These are phyloP conservation scores for Phascolomyces articulosus DNA, from an alignment of 371 early-diverging fungal species.

Conservation along the genomic window DNA sequence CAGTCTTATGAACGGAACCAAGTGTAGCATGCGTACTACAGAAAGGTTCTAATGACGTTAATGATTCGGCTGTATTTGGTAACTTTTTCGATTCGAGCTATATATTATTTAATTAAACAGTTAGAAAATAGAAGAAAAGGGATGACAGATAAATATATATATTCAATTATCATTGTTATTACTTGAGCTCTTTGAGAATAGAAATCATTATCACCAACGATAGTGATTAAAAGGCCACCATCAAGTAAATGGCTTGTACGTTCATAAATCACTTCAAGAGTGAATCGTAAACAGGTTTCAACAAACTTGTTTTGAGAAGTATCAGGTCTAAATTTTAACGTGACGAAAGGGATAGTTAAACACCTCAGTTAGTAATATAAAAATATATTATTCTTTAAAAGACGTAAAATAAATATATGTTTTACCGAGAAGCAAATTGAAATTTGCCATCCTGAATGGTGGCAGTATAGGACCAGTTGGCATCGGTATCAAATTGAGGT, in stretches of 20 bases:
- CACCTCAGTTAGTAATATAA: too few relatives aligned
- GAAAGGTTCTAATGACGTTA: constrained; percentile 69
- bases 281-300: constrained; percentile 34
- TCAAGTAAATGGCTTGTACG: neutral
- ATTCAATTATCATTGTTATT: too few relatives aligned
- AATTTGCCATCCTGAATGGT: constrained; percentile 20
- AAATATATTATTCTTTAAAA: too few relatives aligned
- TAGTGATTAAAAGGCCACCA: constrained; percentile 66
- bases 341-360: neutral
- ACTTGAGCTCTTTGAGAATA: constrained; percentile 87
- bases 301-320: constrained; percentile 40
- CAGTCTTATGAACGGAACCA: constrained; percentile 90
- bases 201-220: constrained; percentile 93
- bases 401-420: neutral
- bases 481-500: constrained; percentile 71
- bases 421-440: constrained; percentile 25
- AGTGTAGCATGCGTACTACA: constrained; percentile 71
- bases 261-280: constrained; percentile 37
- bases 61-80: constrained; percentile 58
- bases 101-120: neutral
- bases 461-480: constrained; percentile 63
- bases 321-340: constrained; percentile 15
- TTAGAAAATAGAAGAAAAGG: neutral
- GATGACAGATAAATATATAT: too few relatives aligned
- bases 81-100: constrained; percentile 52